These are phyloP conservation scores for Dunaliella sp. DNA, from an alignment of 139 green algal species.

Conservation along the genomic window DNA sequence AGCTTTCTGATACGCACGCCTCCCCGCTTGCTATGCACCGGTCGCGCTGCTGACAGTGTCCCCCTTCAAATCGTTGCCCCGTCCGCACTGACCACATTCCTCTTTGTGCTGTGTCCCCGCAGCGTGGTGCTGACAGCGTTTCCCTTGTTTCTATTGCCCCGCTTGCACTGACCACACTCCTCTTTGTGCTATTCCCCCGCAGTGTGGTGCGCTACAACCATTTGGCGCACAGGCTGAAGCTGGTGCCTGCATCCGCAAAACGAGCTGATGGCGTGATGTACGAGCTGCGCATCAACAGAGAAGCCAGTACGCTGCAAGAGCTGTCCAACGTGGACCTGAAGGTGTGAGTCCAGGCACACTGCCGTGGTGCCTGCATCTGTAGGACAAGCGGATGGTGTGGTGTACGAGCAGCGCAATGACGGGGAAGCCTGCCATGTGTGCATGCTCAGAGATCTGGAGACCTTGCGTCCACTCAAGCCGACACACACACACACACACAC, in stretches of 20 bases:
- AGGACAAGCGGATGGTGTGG: not conserved
- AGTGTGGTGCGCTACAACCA: slow-evolving; percentile 67
- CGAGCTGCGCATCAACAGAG: slow-evolving; percentile 65
- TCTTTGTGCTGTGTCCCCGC: no score
- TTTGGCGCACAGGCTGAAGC: slow-evolving; percentile 66
- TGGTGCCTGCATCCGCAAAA: slow-evolving; percentile 82
- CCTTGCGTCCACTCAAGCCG: no score
- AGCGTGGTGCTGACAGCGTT: no score
- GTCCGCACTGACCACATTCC: no score
- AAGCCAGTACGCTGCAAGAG: slow-evolving; percentile 38
- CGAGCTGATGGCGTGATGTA: slow-evolving; percentile 75
- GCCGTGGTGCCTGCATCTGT: not conserved
- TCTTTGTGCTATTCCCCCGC: not conserved
- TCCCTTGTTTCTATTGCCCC: no score
- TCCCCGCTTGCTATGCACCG: not conserved
- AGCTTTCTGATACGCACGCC: no score
- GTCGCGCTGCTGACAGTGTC: slow-evolving; percentile 19
- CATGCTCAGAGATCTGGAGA: no score
- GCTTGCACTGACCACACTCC: no score
- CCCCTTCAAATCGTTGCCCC: slow-evolving; percentile 18
- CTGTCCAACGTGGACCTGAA: slow-evolving; percentile 82
- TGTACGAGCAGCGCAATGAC: no score
- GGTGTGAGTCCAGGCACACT: slow-evolving; percentile 38
- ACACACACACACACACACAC: no score
- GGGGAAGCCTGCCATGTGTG: no score